Percentiles rank a stretch among this genome's conserved stretches.
These are phyloP conservation scores for Debaryomyces robertsiae DNA, from an alignment of 1,139 yeast species.

Conservation along the genomic window DNA sequence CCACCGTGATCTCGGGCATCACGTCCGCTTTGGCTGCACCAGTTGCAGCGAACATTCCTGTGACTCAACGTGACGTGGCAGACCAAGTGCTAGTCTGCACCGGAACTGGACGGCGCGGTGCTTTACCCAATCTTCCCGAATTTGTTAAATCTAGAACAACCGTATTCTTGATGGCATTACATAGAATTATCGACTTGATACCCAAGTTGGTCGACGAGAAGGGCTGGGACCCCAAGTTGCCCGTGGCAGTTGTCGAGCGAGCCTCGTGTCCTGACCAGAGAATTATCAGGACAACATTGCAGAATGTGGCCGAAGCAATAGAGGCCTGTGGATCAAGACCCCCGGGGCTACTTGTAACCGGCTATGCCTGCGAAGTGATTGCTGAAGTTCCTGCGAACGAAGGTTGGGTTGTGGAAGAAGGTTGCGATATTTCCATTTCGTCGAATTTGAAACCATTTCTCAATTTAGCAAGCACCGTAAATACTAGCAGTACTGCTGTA, in stretches of 20 bases:
- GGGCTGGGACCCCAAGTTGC: constrained; percentile 71
- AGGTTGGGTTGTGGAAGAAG: constrained; percentile 64
- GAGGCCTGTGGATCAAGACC: constrained; percentile 88
- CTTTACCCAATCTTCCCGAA: constrained; percentile 75
- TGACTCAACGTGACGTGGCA: constrained; percentile 89
- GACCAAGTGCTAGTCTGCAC: constrained; percentile 93
- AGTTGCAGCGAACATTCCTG: constrained; percentile 80
- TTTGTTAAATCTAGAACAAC: constrained; percentile 76
- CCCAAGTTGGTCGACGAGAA: constrained; percentile 54
- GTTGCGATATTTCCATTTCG: constrained; percentile 24
- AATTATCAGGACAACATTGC: constrained; percentile 71
- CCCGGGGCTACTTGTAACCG: constrained; percentile 87
- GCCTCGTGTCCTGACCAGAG: constrained; percentile 95
- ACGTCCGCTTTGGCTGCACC: constrained; percentile 93
- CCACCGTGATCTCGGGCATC: constrained; percentile 82
- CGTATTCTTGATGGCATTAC: constrained; percentile 87
- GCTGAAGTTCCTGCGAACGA: constrained; percentile 22
- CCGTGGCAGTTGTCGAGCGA: constrained; percentile 85
- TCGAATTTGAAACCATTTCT: constrained; percentile 9
- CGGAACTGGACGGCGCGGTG: constrained; percentile 91
- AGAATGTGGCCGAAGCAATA: constrained; percentile 68
- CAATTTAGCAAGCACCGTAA: constrained; percentile 3
- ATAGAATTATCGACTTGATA: constrained; percentile 71
- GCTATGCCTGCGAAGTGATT: constrained; percentile 73
- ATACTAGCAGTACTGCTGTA: neutral